Conservation (phyloP, 75 land plant genomes). For the Picea glauca region DNA sequence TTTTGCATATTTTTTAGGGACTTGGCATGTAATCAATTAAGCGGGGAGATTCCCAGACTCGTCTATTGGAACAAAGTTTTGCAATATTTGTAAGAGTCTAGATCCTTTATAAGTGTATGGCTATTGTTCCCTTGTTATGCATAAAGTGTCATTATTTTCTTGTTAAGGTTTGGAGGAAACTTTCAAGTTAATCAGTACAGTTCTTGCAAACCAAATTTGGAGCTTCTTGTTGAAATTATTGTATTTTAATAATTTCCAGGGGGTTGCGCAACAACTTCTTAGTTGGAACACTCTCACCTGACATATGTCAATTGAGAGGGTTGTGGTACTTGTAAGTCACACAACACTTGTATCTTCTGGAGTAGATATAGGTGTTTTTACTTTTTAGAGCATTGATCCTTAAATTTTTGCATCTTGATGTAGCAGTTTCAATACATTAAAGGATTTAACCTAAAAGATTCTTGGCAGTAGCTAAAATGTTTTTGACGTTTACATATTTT, state of each 20-base stretch:
- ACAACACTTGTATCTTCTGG: neutral
- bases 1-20: constrained; percentile 40
- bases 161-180: too few relatives aligned
- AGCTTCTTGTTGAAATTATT: neutral
- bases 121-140: too few relatives aligned
- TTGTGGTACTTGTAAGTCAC: constrained; percentile 89
- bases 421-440: too few relatives aligned
- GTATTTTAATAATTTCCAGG: constrained; percentile 14
- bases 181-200: neutral
- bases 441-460: too few relatives aligned
- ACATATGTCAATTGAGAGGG: constrained; percentile 82
- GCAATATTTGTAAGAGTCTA: constrained; percentile 77
- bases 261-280: constrained; percentile 70
- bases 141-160: too few relatives aligned
- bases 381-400: neutral
- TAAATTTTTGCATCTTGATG: neutral
- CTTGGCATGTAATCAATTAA: constrained; percentile 76
- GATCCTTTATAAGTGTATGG: neutral
- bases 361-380: neutral
- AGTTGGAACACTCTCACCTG: constrained; percentile 70
- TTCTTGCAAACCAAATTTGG: neutral
- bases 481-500: too few relatives aligned
- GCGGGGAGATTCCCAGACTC: constrained; percentile 87
- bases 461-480: too few relatives aligned
- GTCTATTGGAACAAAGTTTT: constrained; percentile 96